Percentiles rank a stretch among this genome's conserved stretches.
phyloP scores from a whole-genome alignment of 345 rosid genomes.

The Balakata baccata region DNA sequence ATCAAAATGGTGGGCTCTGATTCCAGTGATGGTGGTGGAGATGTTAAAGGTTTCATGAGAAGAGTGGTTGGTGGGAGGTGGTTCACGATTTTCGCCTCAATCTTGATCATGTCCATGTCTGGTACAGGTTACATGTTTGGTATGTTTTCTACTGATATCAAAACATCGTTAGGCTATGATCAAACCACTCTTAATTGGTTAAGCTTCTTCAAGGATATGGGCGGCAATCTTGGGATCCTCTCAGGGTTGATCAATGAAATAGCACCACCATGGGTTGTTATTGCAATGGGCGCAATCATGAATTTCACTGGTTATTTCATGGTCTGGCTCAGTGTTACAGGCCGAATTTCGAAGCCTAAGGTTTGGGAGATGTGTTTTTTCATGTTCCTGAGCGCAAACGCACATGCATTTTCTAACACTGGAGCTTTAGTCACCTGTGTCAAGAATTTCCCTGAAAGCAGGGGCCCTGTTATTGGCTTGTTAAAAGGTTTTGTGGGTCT shows the following conservation, averaged over 20 bases:
- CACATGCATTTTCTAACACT: constrained; percentile 21
- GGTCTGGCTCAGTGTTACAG: constrained; percentile 55
- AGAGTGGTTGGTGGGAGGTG: constrained; percentile 34
- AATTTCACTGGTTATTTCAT: constrained; percentile 63
- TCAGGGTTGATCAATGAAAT: constrained; percentile 61
- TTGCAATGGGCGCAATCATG: constrained; percentile 42
- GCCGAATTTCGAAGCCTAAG: constrained; percentile 12
- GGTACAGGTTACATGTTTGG: constrained; percentile 63
- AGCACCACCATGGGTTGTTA: constrained; percentile 59
- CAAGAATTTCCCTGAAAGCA: constrained; percentile 27
- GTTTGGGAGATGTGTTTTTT: constrained; percentile 22
- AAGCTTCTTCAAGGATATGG: constrained; percentile 60
- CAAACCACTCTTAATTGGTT: constrained; percentile 54
- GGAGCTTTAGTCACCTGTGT: constrained; percentile 26
- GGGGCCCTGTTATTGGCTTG: constrained; percentile 26
- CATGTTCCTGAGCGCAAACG: constrained; percentile 20
- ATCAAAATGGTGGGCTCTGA: too few species aligned
- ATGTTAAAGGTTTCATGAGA: too few species aligned
- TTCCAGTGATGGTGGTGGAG: too few species aligned
- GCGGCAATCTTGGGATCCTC: constrained; percentile 46
- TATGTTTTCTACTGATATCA: constrained; percentile 44
- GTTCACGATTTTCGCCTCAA: constrained; percentile 54
- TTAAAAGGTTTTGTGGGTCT: constrained; percentile 28
- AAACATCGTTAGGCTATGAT: constrained; percentile 40
- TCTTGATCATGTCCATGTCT: constrained; percentile 48